A percentile compares a stretch with the other conserved stretches of the same genome.
These are phyloP conservation scores for Heterobasidion parviporum DNA, from an alignment of 1,284 basidiomycete species.

Conservation along the genomic window DNA sequence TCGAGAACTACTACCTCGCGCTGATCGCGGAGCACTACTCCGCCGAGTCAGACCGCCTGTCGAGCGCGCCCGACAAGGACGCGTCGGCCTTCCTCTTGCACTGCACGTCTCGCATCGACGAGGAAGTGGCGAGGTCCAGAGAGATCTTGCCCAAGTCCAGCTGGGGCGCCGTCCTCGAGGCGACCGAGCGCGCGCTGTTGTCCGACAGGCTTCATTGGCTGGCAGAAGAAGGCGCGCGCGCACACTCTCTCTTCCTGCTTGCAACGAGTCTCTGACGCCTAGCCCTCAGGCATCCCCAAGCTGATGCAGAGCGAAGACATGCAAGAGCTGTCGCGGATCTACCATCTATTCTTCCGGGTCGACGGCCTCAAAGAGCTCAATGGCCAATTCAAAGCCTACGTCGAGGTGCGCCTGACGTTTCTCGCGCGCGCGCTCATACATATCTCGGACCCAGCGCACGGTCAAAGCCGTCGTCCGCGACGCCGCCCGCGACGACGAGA, in stretches of 20 bases:
- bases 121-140: conserved; percentile 49
- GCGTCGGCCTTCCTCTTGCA: conserved; percentile 50
- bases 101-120: conserved; percentile 35
- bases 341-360: conserved; percentile 57
- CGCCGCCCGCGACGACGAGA: conserved; percentile 52
- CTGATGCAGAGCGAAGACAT: conserved; percentile 48
- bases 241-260: no score
- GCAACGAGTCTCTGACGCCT: neutral
- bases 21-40: conserved; percentile 45
- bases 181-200: conserved; percentile 46
- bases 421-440: neutral
- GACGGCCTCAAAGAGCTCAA: conserved; percentile 46
- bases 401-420: conserved; percentile 31
- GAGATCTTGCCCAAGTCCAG: conserved; percentile 44
- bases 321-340: conserved; percentile 48
- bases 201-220: conserved; percentile 47
- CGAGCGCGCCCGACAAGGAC: conserved; percentile 30
- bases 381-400: conserved; percentile 54
- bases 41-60: conserved; percentile 35
- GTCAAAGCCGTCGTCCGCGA: conserved; percentile 58
- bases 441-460: conserved; percentile 27
- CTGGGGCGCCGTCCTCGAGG: conserved; percentile 38
- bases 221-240: conserved; percentile 40
- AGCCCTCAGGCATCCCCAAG: conserved; percentile 44
- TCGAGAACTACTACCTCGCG: conserved; percentile 47